Evolutionary conservation across 1,139 yeast genomes (phyloP), one percentile per base, ranked within the genome.

Genomic region (Suhomyces panamericanus): DNA sequence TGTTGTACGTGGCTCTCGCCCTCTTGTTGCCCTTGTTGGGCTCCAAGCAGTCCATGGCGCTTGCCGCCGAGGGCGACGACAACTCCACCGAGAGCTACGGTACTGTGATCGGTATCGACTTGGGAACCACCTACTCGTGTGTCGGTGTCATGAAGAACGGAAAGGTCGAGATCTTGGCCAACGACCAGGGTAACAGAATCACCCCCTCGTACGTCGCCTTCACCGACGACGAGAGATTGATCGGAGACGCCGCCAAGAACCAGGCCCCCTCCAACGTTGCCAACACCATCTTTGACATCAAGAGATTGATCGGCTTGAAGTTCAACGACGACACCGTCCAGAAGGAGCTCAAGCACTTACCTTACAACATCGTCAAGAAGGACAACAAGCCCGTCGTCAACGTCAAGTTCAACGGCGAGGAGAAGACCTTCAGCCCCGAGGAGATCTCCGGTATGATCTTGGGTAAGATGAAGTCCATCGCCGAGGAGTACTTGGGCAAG

Each of bases 161-260:
- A 54, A 84, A 88, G 62, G 96, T 90, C 48, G 96, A 88, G 70
- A 89, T 89, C 58, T 74, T 89, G 60, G 96, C 96, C 57, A 89
- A 89, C 66, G 96, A 89, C 67, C 96, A 89, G 75, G 96, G 96
- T 74, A 87, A 87, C 74, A 85, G 96, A 76, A 89, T 88, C 59
- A 89, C 96, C 40, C 96, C 96, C 32, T 87, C 95, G 1, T 88
- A 84, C 63, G 96, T 87, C 49, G 91, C 95, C 14, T 87, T 87
- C 67, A 85, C 88, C 39, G 85, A 80, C 40, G 88, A 85, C 38
- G 96, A 87, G 73, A 83, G 96, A 69, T 79, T 89, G 55, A 91
- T 89, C 54, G 96, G 96, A 64, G 96, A 89, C 64, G 93, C 96
- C 34, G 96, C 96, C 41, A 89, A 89, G 78, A 89, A 88, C 73